These are phyloP conservation scores for Bacidia gigantensis DNA, from an alignment of 495 filamentous ascomycete genomes.

Conservation along the genomic window DNA sequence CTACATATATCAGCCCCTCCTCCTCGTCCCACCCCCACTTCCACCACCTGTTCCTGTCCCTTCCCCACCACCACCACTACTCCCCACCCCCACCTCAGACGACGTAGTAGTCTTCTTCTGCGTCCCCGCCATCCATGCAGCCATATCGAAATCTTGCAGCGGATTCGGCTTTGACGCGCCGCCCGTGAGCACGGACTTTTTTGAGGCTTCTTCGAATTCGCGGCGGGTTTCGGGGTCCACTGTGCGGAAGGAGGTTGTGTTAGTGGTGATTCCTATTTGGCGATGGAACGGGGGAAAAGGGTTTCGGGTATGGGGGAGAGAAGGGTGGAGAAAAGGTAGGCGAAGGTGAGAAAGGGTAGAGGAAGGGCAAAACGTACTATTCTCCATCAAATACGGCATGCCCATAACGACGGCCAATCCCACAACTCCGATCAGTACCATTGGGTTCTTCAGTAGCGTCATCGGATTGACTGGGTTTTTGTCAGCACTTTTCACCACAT, in stretches of 20 bases:
- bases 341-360: background rate
- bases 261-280: background rate
- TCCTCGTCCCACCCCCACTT: slow-evolving; percentile 24
- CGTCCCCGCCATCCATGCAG: slow-evolving; percentile 63
- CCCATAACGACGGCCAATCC: slow-evolving; percentile 70
- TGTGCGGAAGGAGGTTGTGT: slow-evolving; percentile 21
- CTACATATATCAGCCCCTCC: slow-evolving; percentile 20
- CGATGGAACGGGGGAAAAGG: slow-evolving; percentile 3
- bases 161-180: slow-evolving; percentile 26
- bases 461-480: slow-evolving; percentile 48
- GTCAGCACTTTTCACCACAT: too few relatives aligned
- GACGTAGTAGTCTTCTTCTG: slow-evolving; percentile 27
- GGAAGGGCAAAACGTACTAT: slow-evolving; percentile 51
- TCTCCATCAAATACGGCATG: slow-evolving; percentile 88
- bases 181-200: slow-evolving; percentile 26
- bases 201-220: slow-evolving; percentile 85
- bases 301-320: background rate
- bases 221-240: slow-evolving; percentile 91
- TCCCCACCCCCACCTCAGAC: slow-evolving; percentile 28
- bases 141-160: slow-evolving; percentile 70
- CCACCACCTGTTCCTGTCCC: slow-evolving; percentile 27
- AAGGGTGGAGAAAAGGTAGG: background rate
- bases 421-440: slow-evolving; percentile 81
- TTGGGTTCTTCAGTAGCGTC: slow-evolving; percentile 75
- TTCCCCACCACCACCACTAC: slow-evolving; percentile 18